Evolutionary conservation across 2,329 filamentous ascomycete genomes (phyloP), one percentile per base, ranked within the genome.

Genomic region (Trichoderma sp.): DNA sequence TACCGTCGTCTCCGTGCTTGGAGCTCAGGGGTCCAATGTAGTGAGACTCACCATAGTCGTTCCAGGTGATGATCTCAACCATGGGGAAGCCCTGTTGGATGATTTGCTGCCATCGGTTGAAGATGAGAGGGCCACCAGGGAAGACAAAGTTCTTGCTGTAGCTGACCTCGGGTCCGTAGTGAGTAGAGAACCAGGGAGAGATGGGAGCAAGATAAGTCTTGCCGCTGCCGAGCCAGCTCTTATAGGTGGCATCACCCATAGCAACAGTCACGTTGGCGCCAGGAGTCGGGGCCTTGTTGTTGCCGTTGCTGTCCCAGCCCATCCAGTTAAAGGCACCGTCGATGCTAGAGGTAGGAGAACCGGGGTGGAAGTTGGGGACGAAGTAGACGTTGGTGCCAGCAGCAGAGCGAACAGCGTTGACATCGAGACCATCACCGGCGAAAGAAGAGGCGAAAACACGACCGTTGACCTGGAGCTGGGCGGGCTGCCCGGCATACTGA

Each of bases 121-220:
- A 84, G 83, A 87, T 88, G 7, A 89, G 77, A 50, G 83, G 78
- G 69, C 89, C 87, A 8, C 85, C 83, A 3, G 83, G 83, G 79
- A 86, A 90, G 1, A 89, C 79, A 81, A 83, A 86, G 71, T 85
- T 85, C 78, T 87, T 69, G 54, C 22, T 52, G 25, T 53, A 68
- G 17, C 10, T 9, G 13, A 69, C 67, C 37, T 69, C 67, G 4
- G 74, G 72, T 3, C 82, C 82, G 22, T 82, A 81, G 68, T 86
- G 81, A 0, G 84, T 84, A 56, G 75, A 84, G 74, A 86, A 87
- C 85, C 76, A 78, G 2, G 75, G 73, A 19, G 74, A 73, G 2
- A 78, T 78, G 64, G 79, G 81, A 29, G 82, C 82, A 77, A 87
- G 80, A 70, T 86, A 87, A 0, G 78, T 76, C 72, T 84, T 84